Evolutionary conservation across 2,329 filamentous ascomycete species (phyloP), one percentile per base, ranked within the genome.

Genomic region (Scorias spongiosa): DNA sequence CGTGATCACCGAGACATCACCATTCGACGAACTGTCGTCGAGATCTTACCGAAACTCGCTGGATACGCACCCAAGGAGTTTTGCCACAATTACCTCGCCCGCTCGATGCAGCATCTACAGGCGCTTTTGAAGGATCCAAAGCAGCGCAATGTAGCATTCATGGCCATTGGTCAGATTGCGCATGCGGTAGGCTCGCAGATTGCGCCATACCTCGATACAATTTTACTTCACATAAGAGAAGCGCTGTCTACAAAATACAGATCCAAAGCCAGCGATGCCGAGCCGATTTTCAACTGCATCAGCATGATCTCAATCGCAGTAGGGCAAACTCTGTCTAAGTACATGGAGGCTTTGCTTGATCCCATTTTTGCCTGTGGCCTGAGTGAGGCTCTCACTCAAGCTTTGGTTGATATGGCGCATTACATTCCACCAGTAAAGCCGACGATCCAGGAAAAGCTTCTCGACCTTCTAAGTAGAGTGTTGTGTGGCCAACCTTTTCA

Each of bases 331-430:
- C 71, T 98, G 43, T 96, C 86, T 72, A 98, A 96, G 65, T 95
- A 96, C 60, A 95, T 98, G 79, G 88, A 95, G 59, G 84, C 88
- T 10, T 69, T 98, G 26, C 74, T 98, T 9, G 89, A 95, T 54
- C 88, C 93, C 10, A 95, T 98, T 46, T 98, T 98, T 63, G 88
- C 86, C 12, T 98, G 91, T 59, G 91, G 93, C 41, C 71, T 98
- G 42, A 95, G 87, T 32, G 84, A 89, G 45, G 91, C 93, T 52
- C 74, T 98, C 18, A 95, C 89, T 0, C 88, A 96, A 60, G 93
- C 93, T 2, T 70, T 98, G 43, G 88, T 96, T 17, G 93, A 98
- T 57, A 95, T 98, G 84, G 91, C 91, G 26, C 93, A 96, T 59
- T 96, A 98, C 59, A 95, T 98, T 40, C 91, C 89, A 0, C 87